A percentile compares a stretch with the other conserved stretches of the same genome.
phyloP scores from a whole-genome alignment of 345 rosid genomes.

The Zanthoxylum bungeanum region DNA sequence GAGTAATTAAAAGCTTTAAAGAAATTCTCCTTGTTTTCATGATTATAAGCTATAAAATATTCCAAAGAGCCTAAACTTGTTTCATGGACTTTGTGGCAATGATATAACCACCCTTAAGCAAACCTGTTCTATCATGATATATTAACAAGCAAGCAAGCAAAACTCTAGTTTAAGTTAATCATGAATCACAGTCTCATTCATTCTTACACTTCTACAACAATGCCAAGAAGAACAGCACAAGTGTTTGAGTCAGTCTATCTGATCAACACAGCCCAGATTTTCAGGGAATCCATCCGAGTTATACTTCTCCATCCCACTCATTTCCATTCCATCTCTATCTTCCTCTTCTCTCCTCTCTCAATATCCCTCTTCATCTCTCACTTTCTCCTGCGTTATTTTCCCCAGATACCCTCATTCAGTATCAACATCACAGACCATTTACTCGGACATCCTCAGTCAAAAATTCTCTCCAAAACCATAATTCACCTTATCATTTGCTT shows the following conservation, averaged over 20 bases:
- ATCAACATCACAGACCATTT: slow-evolving; percentile 10
- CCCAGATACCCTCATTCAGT: slow-evolving; percentile 13
- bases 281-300: slow-evolving; percentile 33
- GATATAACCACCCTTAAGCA: slow-evolving; percentile 1
- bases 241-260: slow-evolving; percentile 17
- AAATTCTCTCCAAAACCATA: slow-evolving; percentile 18
- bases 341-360: slow-evolving; percentile 31
- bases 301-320: slow-evolving; percentile 28
- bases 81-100: not conserved
- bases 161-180: not conserved
- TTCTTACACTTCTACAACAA: not conserved
- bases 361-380: slow-evolving; percentile 30
- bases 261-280: slow-evolving; percentile 20
- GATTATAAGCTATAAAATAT: slow-evolving; percentile 5
- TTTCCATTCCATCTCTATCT: slow-evolving; percentile 29
- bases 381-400: slow-evolving; percentile 22
- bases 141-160: slow-evolving; percentile 21
- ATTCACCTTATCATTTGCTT: slow-evolving; percentile 25
- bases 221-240: slow-evolving; percentile 23
- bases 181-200: slow-evolving; percentile 4
- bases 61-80: not conserved
- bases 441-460: slow-evolving; percentile 7
- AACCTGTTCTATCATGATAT: slow-evolving; percentile 12
- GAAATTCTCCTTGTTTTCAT: not conserved
- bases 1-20: not conserved